phyloP scores from a whole-genome alignment of 2,329 filamentous ascomycete species.

The Penicillium sp. region DNA sequence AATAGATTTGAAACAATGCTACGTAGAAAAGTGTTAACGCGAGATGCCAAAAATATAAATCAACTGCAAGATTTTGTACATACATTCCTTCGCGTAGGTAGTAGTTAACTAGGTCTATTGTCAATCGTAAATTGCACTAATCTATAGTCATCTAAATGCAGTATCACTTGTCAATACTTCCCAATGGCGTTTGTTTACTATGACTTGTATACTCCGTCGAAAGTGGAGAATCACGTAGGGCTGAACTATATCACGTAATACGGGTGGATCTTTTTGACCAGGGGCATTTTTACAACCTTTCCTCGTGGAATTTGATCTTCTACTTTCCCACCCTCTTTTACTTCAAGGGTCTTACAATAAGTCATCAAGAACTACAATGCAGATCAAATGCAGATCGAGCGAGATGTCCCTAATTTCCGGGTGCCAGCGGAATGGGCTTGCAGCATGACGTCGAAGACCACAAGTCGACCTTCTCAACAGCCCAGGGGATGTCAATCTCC shows the following conservation, averaged over 20 bases:
- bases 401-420: background rate
- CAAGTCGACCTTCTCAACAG: too few species aligned
- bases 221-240: background rate
- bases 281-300: background rate
- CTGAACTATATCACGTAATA: background rate
- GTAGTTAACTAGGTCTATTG: too few species aligned
- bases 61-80: background rate
- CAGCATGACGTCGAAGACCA: conserved; percentile 1
- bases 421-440: background rate
- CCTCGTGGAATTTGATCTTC: too few species aligned
- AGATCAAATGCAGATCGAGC: background rate
- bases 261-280: background rate
- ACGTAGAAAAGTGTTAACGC: background rate
- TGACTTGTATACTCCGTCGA: background rate
- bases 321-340: background rate
- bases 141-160: too few species aligned
- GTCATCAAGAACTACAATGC: background rate
- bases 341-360: background rate
- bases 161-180: background rate
- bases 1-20: conserved; percentile 21
- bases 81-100: too few species aligned
- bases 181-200: background rate
- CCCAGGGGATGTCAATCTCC: background rate
- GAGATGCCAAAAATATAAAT: background rate
- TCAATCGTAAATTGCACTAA: too few species aligned